A percentile compares a stretch with the other conserved stretches of the same genome.
phyloP scores from a whole-genome alignment of 2,329 filamentous ascomycete species.

The Sphaerostilbella broomeana region DNA sequence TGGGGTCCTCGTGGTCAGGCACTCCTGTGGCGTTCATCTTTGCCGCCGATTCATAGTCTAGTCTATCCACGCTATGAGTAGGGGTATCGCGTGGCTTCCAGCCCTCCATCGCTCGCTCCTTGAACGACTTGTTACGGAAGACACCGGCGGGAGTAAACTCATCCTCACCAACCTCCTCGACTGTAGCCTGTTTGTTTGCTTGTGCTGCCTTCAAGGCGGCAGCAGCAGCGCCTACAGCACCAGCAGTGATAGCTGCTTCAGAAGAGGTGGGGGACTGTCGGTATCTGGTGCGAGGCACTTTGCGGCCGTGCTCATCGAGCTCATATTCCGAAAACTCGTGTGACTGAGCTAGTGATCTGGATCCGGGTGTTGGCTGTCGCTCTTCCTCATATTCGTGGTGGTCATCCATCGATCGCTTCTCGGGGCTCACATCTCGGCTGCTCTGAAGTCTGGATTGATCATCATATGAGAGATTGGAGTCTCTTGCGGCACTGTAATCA shows the following conservation, averaged over 20 bases:
- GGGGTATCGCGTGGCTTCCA: constrained; percentile 50
- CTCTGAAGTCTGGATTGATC: constrained; percentile 26
- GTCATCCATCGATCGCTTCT: constrained; percentile 36
- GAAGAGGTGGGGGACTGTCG: constrained; percentile 49
- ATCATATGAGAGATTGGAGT: constrained; percentile 33
- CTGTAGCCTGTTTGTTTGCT: constrained; percentile 36
- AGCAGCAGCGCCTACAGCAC: constrained; percentile 48
- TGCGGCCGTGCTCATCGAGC: constrained; percentile 51
- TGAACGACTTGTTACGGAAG: constrained; percentile 57
- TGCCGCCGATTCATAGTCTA: constrained; percentile 45
- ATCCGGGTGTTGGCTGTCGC: constrained; percentile 33
- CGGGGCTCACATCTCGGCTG: constrained; percentile 33
- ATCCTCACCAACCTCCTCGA: constrained; percentile 28
- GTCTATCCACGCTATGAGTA: constrained; percentile 51
- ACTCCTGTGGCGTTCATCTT: constrained; percentile 63
- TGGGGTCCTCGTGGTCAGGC: constrained; percentile 61
- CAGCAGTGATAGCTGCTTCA: constrained; percentile 51
- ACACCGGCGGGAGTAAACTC: constrained; percentile 46
- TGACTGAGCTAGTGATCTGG: constrained; percentile 33
- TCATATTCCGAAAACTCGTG: constrained; percentile 51
- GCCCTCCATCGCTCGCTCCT: constrained; percentile 54
- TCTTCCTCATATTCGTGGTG: constrained; percentile 34
- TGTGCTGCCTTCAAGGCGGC: constrained; percentile 46
- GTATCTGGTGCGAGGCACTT: constrained; percentile 41
- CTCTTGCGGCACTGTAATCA: constrained; percentile 35